phyloP scores from a whole-genome alignment of 148 eudicot genomes.

The Limonium bicolor region DNA sequence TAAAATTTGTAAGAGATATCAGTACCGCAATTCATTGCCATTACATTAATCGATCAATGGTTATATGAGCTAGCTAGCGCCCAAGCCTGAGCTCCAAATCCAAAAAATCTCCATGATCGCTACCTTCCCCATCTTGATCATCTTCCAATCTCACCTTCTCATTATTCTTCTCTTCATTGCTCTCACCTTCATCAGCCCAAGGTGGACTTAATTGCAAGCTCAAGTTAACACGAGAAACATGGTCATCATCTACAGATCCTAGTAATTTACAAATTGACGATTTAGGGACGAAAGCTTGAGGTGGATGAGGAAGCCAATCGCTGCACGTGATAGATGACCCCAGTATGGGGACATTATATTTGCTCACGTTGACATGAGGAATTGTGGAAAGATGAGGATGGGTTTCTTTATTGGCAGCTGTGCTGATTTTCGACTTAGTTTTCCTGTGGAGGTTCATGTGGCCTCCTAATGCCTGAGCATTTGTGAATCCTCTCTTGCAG shows the following conservation, averaged over 20 bases:
- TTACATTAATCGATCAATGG: too few relatives aligned
- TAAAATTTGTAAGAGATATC: too few relatives aligned
- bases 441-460: conserved; percentile 6
- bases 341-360: background rate
- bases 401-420: background rate
- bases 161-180: background rate
- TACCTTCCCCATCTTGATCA: background rate
- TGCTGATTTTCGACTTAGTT: background rate
- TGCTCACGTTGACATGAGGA: background rate
- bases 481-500: conserved; percentile 7
- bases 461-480: conserved; percentile 5
- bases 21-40: too few relatives aligned
- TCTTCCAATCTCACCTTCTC: background rate
- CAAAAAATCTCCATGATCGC: background rate
- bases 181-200: background rate
- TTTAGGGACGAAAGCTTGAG: background rate
- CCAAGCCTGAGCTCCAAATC: conserved; percentile 8
- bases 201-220: conserved; percentile 1
- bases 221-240: background rate
- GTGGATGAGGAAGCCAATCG: background rate
- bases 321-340: background rate
- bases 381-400: background rate
- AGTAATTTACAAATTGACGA: background rate
- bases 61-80: too few relatives aligned
- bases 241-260: background rate